Evolutionary conservation across 1,284 basidiomycete species (phyloP).

Genomic region (Ustilago hordei): DNA sequence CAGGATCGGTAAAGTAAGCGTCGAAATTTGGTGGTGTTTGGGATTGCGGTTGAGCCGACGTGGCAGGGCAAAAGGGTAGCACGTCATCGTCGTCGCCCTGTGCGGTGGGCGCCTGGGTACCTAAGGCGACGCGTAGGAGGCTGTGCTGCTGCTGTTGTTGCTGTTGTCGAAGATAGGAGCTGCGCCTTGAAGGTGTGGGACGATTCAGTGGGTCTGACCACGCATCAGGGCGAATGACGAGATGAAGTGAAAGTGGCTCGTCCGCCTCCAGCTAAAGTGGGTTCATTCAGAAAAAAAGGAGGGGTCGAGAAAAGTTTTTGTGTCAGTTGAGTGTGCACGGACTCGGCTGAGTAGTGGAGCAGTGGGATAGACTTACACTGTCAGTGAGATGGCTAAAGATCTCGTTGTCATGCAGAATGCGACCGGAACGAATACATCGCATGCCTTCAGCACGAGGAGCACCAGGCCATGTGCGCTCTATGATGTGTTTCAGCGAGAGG

Average conservation of each 20-base stretch:
- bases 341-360: not conserved
- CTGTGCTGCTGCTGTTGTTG: slow-evolving; percentile 25
- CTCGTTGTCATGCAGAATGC: slow-evolving; percentile 48
- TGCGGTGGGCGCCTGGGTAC: slow-evolving; percentile 9
- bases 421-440: slow-evolving; percentile 60
- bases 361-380: slow-evolving; percentile 20
- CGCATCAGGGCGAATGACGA: slow-evolving; percentile 64
- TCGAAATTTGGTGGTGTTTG: slow-evolving; percentile 16
- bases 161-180: slow-evolving; percentile 46
- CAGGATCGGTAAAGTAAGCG: slow-evolving; percentile 32
- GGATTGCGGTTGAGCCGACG: slow-evolving; percentile 11
- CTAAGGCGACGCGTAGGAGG: slow-evolving; percentile 24
- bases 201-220: slow-evolving; percentile 58
- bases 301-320: not conserved
- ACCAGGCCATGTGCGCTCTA: slow-evolving; percentile 52
- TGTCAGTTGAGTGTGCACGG: not conserved
- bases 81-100: slow-evolving; percentile 13
- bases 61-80: slow-evolving; percentile 4
- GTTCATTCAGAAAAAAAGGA: slow-evolving; percentile 4
- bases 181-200: slow-evolving; percentile 45
- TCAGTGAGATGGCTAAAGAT: slow-evolving; percentile 30
- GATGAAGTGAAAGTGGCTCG: slow-evolving; percentile 56
- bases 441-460: slow-evolving; percentile 54
- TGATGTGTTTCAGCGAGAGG: slow-evolving; percentile 46
- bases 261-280: slow-evolving; percentile 30